Base-by-base conservation (phyloP, 225 moss, liverwort and hornwort genomes). In the Polytrichum commune region DNA sequence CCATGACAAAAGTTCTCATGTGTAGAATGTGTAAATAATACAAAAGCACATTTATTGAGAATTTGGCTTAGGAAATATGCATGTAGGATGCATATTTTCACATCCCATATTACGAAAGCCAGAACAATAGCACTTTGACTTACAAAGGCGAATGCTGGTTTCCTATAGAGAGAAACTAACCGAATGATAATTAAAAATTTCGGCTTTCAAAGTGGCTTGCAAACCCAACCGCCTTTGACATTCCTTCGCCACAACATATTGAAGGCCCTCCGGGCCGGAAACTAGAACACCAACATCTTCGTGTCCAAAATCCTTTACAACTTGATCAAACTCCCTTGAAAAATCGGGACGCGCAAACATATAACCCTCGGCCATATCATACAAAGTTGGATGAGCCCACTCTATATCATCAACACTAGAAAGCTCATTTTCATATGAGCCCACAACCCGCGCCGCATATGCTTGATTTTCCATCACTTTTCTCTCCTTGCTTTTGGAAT, bases 281-380 rank as follows among this genome's bases (percentile, higher is more conserved):
- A 55, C 54, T 1, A 74, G 10, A 22, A 79, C 27, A 29, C 61
- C 66, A 27, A 74, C 18, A 9, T 55, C 35, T 9, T 38, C 10
- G 0, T 38, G 38, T 38, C 38, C 10, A 53, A 35, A 38, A 23
- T 58, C 6, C 22, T 25, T 55, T 19, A 24, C 54, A 18, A 25
- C 1, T 23, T 5, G 0, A 2, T 26, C 1, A 5, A 72, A 68
- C 24, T 63, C 4, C 0, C 53, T 1, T 0, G 20, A 1, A 8
- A 64, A 58, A 18, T 67, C 10, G 24, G 72, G 75, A 20, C 55
- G 62, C 0, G 27, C 27, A 23, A 13, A 5, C 16, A 23, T 5
- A 4, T 13, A 22, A 4, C 27, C 27, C 24, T 23, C 27, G 0
- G 24, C 27, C 62, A 62, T 7, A 13, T 62, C 62, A 5, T 23